Evolutionary conservation across 345 rosid genomes (phyloP), one percentile per base, ranked within the genome.

Genomic region (Trapa bicornis): DNA sequence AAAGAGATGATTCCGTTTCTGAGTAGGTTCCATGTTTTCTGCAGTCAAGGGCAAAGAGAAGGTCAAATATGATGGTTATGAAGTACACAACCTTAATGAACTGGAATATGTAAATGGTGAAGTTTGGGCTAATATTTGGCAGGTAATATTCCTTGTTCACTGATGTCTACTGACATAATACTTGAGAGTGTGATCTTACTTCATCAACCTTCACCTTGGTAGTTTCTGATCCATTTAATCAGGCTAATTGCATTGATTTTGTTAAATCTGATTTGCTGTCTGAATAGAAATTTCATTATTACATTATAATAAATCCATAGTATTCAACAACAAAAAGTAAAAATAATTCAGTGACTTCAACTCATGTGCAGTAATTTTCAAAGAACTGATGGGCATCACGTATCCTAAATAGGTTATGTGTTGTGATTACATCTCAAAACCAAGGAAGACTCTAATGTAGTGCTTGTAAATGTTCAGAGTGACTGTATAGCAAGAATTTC

Each of bases 401-500:
- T 58, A 65, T 54, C 16, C 47, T 65, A 14, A 36, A 67, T 41
- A 8, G 7, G 43, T 41, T 41, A 41, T 41, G 43, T 41, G 29
- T 22, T 41, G 43, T 41, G 43, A 41, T 1, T 3, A 8, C 4
- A 41, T 41, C 1, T 41, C 43, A 41, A 41, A 41, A 22, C 0
- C 7, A 41, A 41, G 4, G 7, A 41, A 22, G 7, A 41, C 43
- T 41, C 3, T 15, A 4, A 33, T 37, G 10, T 32, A 35, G 22
- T 54, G 22, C 66, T 1, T 72, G 37, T 74, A 38, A 13, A 62
- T 47, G 6, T 78, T 72, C 78, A 94, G 99, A 82, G 91, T 62
- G 96, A 91, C 70, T 91, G 99, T 79, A 87, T 94, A 75, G 99
- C 87, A 37, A 87, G 96, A 82, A 87, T 91, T 70, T 94, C 99